Percentiles rank a stretch among this genome's conserved stretches.
phyloP scores from a whole-genome alignment of 768 basidiomycete genomes.

The Mycena pura region DNA sequence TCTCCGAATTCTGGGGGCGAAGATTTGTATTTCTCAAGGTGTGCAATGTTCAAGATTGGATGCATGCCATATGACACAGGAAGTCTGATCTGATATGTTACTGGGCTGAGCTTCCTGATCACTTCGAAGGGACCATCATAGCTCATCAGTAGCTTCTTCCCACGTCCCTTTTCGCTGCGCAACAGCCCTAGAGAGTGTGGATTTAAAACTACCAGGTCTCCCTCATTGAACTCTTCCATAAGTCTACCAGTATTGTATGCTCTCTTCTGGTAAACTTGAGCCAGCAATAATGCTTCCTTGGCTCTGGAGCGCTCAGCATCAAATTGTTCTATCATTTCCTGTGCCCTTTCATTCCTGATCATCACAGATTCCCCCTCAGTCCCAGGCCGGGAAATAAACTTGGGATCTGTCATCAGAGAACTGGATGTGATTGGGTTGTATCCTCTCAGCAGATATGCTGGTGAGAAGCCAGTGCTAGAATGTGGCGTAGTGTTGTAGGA shows the following conservation, averaged over 20 bases:
- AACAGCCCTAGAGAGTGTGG: constrained; percentile 28
- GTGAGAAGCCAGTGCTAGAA: constrained; percentile 34
- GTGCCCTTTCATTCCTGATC: constrained; percentile 1
- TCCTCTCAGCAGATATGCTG: constrained; percentile 36
- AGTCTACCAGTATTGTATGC: constrained; percentile 25
- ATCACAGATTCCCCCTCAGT: neutral
- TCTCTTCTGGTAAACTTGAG: constrained; percentile 17
- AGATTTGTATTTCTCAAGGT: constrained; percentile 27
- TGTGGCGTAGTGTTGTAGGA: constrained; percentile 41
- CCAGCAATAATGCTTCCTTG: constrained; percentile 7
- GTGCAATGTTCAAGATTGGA: constrained; percentile 31
- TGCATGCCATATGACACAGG: constrained; percentile 28
- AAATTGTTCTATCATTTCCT: constrained; percentile 12
- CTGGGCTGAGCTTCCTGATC: constrained; percentile 27
- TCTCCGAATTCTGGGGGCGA: constrained; percentile 23
- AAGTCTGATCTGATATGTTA: constrained; percentile 28
- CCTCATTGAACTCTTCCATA: constrained; percentile 23
- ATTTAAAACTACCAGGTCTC: constrained; percentile 29
- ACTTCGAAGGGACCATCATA: constrained; percentile 33
- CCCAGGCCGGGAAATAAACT: neutral
- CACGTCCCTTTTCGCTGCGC: constrained; percentile 25
- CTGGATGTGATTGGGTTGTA: constrained; percentile 30
- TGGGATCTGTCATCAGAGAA: neutral
- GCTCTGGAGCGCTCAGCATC: constrained; percentile 1
- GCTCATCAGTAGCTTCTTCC: constrained; percentile 28